These are phyloP conservation scores for Tothia fuscella DNA, from an alignment of 2,329 filamentous ascomycete genomes.

Conservation along the genomic window DNA sequence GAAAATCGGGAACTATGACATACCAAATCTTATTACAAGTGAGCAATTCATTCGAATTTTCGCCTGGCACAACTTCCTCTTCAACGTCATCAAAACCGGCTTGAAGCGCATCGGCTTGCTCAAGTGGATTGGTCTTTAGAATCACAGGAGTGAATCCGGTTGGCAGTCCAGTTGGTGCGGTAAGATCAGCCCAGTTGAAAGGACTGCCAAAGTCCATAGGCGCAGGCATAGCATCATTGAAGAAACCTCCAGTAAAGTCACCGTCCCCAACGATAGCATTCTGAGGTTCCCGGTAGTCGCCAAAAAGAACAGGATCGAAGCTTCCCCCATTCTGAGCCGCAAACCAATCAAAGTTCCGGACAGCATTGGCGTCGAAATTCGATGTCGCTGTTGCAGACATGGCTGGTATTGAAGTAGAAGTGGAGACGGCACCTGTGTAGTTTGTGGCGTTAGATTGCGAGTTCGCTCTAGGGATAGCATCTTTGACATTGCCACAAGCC, in stretches of 20 bases:
- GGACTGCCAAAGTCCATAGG: conserved; percentile 62
- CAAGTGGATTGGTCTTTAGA: conserved; percentile 59
- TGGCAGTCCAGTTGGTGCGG: conserved; percentile 1
- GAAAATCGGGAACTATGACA: conserved; percentile 23
- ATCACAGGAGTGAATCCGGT: conserved; percentile 18
- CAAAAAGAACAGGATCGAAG: conserved; percentile 86
- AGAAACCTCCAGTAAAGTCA: conserved; percentile 57
- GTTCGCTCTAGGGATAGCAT: conserved; percentile 39
- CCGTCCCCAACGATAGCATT: conserved; percentile 60
- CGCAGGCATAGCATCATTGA: conserved; percentile 49
- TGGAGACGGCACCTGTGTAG: conserved; percentile 15
- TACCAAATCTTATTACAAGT: conserved; percentile 92
- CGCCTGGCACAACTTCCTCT: conserved; percentile 48
- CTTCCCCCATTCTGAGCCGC: conserved; percentile 69
- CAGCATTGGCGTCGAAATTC: not conserved
- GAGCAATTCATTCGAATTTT: conserved; percentile 52
- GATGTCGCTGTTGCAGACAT: conserved; percentile 15
- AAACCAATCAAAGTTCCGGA: conserved; percentile 27
- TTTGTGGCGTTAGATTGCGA: conserved; percentile 28
- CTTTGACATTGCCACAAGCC: conserved; percentile 42
- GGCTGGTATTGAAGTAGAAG: conserved; percentile 16
- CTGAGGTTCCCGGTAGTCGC: conserved; percentile 82
- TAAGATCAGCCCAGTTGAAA: conserved; percentile 53
- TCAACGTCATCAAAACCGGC: conserved; percentile 56
- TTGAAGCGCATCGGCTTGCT: conserved; percentile 65